Conservation (phyloP, 202 grass and related monocot species). For the Cymbopogon flexuosus region DNA sequence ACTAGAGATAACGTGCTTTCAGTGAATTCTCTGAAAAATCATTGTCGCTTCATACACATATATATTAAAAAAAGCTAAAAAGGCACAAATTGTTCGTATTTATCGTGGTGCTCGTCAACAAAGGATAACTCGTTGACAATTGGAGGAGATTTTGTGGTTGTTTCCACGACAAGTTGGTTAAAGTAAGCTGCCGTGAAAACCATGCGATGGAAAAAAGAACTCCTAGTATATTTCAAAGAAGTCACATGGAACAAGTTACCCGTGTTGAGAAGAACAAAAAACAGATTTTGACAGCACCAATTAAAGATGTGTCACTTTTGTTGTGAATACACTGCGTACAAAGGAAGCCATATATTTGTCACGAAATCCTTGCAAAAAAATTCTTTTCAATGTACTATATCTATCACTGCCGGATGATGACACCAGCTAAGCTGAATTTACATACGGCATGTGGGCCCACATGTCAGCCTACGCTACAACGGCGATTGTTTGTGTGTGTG, state of each 20-base stretch:
- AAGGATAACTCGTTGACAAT: slow-evolving; percentile 35
- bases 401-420: not conserved
- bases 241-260: slow-evolving; percentile 24
- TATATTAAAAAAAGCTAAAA: not conserved
- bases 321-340: not conserved
- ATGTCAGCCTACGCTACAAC: not conserved
- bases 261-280: not conserved
- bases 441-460: not conserved
- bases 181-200: not conserved
- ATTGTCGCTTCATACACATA: not conserved
- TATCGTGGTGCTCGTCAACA: slow-evolving; percentile 11
- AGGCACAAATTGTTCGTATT: not conserved
- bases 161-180: slow-evolving; percentile 35
- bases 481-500: not conserved
- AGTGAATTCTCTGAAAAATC: not conserved
- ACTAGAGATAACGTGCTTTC: not conserved
- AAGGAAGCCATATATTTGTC: not conserved
- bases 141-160: slow-evolving; percentile 32
- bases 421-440: not conserved
- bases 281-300: not conserved
- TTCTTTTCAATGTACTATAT: not conserved
- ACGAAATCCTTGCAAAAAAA: not conserved
- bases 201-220: not conserved
- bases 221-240: not conserved
- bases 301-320: not conserved